Conservation (phyloP, 371 early-diverging fungal species). For the Funneliformis caledonium region DNA sequence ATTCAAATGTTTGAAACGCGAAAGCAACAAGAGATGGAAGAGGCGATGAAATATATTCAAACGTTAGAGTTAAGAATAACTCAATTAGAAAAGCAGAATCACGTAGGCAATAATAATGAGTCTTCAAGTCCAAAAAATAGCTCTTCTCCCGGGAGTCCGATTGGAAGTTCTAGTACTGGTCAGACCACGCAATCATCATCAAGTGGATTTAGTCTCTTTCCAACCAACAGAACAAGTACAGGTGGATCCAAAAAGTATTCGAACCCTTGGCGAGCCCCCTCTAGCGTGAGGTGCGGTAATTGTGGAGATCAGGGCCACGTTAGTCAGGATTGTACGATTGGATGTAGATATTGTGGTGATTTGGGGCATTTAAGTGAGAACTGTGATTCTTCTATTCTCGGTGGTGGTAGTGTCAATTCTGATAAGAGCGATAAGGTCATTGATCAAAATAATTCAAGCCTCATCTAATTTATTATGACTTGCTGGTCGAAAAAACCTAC, state of each 20-base stretch:
- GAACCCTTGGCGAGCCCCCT: neutral
- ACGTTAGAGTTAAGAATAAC: slow-evolving; percentile 46
- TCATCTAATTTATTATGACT: too few species aligned
- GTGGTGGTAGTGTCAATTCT: neutral
- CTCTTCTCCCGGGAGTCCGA: neutral
- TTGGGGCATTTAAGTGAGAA: slow-evolving; percentile 24
- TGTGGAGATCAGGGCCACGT: slow-evolving; percentile 32
- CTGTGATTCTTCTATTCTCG: neutral
- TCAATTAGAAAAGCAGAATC: slow-evolving; percentile 23
- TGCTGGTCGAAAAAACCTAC: too few species aligned
- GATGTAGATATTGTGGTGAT: slow-evolving; percentile 35
- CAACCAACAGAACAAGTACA: neutral
- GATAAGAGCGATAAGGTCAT: neutral
- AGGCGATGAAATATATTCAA: slow-evolving; percentile 53
- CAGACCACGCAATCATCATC: neutral
- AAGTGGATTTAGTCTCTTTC: slow-evolving; percentile 4
- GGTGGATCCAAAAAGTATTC: neutral
- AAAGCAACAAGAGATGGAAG: slow-evolving; percentile 61
- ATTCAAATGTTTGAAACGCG: slow-evolving; percentile 54
- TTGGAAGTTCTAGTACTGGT: neutral
- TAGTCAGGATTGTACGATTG: slow-evolving; percentile 14
- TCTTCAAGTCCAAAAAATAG: neutral
- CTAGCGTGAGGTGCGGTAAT: slow-evolving; percentile 26
- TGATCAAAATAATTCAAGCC: neutral
- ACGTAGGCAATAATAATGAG: neutral